Evolutionary conservation across 306 rosid genomes (phyloP).

Genomic region (Malus sieversii): DNA sequence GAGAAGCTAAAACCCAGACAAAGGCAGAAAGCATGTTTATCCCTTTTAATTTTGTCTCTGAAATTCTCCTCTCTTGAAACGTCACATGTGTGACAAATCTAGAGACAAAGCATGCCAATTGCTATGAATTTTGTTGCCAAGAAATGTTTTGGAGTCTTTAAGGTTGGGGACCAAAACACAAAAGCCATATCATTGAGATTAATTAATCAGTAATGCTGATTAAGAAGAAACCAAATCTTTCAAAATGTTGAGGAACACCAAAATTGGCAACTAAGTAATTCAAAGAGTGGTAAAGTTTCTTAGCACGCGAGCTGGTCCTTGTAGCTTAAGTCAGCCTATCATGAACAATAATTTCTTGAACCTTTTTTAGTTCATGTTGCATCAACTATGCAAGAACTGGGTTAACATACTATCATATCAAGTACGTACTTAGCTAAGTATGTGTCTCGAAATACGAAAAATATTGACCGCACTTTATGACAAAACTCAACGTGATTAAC

Average conservation of each 20-base stretch:
- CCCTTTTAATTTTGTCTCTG: neutral
- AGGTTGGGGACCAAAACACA: slow-evolving; percentile 45
- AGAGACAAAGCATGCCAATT: slow-evolving; percentile 38
- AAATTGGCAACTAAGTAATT: slow-evolving; percentile 9
- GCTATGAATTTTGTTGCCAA: slow-evolving; percentile 20
- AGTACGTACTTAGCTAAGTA: too few relatives aligned
- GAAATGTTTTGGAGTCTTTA: neutral
- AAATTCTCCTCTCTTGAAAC: neutral
- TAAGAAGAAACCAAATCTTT: slow-evolving; percentile 16
- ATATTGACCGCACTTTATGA: too few relatives aligned
- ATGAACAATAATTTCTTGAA: slow-evolving; percentile 32
- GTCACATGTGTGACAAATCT: slow-evolving; percentile 13
- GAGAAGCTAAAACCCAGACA: neutral
- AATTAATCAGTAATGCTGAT: slow-evolving; percentile 13
- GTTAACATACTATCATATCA: neutral
- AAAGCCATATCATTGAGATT: slow-evolving; percentile 18
- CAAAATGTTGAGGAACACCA: slow-evolving; percentile 19
- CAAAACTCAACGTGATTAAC: too few relatives aligned
- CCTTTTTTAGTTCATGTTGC: neutral
- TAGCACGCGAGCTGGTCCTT: slow-evolving; percentile 26
- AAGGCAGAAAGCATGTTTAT: neutral
- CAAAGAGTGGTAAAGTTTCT: slow-evolving; percentile 31
- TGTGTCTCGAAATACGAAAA: too few relatives aligned
- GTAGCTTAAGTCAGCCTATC: slow-evolving; percentile 28
- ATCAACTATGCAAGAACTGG: neutral